phyloP scores from a whole-genome alignment of 306 rosid species.

The Senna siamea region DNA sequence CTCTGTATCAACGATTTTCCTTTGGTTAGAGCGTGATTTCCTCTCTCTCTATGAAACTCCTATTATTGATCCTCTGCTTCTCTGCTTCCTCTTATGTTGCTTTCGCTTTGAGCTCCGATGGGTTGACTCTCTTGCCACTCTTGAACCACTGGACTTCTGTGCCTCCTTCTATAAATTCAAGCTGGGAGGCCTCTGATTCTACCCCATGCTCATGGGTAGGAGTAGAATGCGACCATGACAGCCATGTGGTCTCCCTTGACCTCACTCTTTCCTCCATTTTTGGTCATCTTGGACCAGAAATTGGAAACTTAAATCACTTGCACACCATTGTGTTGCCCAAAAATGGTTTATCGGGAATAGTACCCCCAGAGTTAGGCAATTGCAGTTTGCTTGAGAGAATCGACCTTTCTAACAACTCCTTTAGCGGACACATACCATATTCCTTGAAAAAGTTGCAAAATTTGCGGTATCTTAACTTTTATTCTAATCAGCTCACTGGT shows the following conservation, averaged over 20 bases:
- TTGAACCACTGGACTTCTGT: conserved; percentile 51
- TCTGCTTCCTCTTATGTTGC: conserved; percentile 36
- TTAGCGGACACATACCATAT: not conserved
- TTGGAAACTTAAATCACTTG: conserved; percentile 46
- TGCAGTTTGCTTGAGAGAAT: conserved; percentile 34
- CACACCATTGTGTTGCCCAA: conserved; percentile 38
- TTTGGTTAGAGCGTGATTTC: not conserved
- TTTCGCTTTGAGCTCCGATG: conserved; percentile 64
- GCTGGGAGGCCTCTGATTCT: conserved; percentile 59
- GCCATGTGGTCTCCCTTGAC: conserved; percentile 45
- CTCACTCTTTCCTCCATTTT: conserved; percentile 46
- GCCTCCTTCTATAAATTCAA: conserved; percentile 43
- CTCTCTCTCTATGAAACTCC: not conserved
- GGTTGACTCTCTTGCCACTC: conserved; percentile 59
- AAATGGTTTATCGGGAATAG: conserved; percentile 46
- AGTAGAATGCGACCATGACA: conserved; percentile 46
- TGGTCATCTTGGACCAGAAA: conserved; percentile 60
- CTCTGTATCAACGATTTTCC: not conserved
- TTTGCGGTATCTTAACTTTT: conserved; percentile 33
- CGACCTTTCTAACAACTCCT: conserved; percentile 1
- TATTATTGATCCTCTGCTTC: conserved; percentile 40
- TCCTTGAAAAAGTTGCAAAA: conserved; percentile 31
- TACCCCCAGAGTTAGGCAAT: conserved; percentile 46
- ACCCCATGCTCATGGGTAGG: conserved; percentile 65
- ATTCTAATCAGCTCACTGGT: conserved; percentile 40